Evolutionary conservation across 2,329 filamentous ascomycete genomes (phyloP).

Genomic region (Arthrobotrys megalospora): DNA sequence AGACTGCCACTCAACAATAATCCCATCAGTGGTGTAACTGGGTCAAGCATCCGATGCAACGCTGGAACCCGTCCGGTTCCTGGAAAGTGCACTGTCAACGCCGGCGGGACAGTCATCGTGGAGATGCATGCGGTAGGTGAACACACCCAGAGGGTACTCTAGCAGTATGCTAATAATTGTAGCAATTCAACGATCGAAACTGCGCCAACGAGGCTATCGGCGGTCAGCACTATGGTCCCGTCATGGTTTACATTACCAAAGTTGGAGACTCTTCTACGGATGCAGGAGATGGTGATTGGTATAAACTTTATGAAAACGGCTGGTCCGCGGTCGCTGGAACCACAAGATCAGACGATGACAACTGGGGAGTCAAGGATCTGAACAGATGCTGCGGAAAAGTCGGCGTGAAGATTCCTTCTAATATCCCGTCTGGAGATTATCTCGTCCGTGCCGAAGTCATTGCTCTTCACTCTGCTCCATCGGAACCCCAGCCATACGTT

Average conservation of each 20-base stretch:
- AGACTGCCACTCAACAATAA: slow-evolving; percentile 71
- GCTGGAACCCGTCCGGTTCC: slow-evolving; percentile 66
- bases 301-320: slow-evolving; percentile 72
- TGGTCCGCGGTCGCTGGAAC: slow-evolving; percentile 68
- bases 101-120: slow-evolving; percentile 71
- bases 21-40: slow-evolving; percentile 71
- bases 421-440: slow-evolving; percentile 73
- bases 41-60: slow-evolving; percentile 72
- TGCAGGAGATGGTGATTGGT: slow-evolving; percentile 70
- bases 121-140: slow-evolving; percentile 72
- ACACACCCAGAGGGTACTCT: slow-evolving; percentile 67
- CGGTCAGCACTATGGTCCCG: slow-evolving; percentile 72
- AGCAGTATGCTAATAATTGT: slow-evolving; percentile 66
- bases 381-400: slow-evolving; percentile 69
- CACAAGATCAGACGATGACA: slow-evolving; percentile 67
- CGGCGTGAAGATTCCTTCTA: slow-evolving; percentile 71
- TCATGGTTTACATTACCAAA: slow-evolving; percentile 72
- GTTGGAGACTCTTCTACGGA: slow-evolving; percentile 70
- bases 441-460: slow-evolving; percentile 73
- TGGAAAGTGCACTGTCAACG: slow-evolving; percentile 69
- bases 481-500: slow-evolving; percentile 68
- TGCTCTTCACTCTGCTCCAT: slow-evolving; percentile 72
- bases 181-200: slow-evolving; percentile 70
- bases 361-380: slow-evolving; percentile 70
- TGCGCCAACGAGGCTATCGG: slow-evolving; percentile 72